Evolutionary conservation across 805 yeast species (phyloP).

Genomic region (Lipomyces spencermartinsiae): DNA sequence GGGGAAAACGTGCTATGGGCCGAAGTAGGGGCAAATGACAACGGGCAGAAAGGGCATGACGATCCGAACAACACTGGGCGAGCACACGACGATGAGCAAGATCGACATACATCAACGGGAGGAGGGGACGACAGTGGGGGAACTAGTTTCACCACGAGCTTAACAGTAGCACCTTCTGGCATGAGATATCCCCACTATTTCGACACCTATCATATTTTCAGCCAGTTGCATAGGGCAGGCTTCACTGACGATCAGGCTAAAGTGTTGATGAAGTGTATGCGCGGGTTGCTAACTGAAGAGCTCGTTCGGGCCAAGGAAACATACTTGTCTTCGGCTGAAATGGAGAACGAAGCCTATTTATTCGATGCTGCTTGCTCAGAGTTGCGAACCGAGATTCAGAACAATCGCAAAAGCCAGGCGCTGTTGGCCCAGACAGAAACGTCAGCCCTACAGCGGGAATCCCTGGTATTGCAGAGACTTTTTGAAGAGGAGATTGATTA

Average conservation of each 20-base stretch:
- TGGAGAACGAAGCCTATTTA: conserved; percentile 85
- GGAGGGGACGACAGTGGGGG: neutral
- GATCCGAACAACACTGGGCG: neutral
- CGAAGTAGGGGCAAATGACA: neutral
- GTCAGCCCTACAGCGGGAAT: conserved; percentile 72
- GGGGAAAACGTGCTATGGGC: neutral
- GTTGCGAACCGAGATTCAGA: conserved; percentile 74
- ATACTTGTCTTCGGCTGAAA: conserved; percentile 59
- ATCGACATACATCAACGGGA: neutral
- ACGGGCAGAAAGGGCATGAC: neutral
- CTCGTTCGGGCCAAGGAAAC: conserved; percentile 46
- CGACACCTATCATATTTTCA: conserved; percentile 68
- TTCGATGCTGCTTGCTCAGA: conserved; percentile 94
- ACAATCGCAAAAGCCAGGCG: conserved; percentile 71
- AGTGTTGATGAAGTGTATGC: conserved; percentile 56
- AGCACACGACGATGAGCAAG: neutral
- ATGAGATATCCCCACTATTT: conserved; percentile 47
- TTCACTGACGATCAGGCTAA: conserved; percentile 68
- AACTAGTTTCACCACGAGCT: neutral
- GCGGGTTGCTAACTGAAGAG: conserved; percentile 47
- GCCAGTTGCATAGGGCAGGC: conserved; percentile 60
- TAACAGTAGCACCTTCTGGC: conserved; percentile 13
- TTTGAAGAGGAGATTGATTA: conserved; percentile 65
- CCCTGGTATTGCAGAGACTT: conserved; percentile 77
- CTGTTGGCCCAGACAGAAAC: conserved; percentile 70